Conservation (phyloP, 306 rosid genomes). For the Vachellia collinsii region DNA sequence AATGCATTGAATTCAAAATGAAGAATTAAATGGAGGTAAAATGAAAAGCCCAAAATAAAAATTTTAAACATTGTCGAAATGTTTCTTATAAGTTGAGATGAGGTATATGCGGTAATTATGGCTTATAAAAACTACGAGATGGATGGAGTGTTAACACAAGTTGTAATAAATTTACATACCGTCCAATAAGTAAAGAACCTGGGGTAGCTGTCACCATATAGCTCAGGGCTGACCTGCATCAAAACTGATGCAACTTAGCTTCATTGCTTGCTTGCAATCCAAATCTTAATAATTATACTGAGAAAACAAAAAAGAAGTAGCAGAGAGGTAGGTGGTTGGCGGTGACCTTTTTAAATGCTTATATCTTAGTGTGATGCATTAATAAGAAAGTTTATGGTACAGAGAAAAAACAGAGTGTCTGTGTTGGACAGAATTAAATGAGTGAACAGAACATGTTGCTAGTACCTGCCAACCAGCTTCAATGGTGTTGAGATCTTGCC, state of each 20-base stretch:
- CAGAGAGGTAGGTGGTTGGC: conserved; percentile 54
- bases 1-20: too few relatives aligned
- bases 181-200: conserved; percentile 91
- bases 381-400: background rate
- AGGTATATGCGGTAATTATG: too few relatives aligned
- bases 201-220: conserved; percentile 77
- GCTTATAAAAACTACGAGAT: too few relatives aligned
- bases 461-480: conserved; percentile 96
- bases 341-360: conserved; percentile 44
- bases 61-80: too few relatives aligned
- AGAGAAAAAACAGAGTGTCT: background rate
- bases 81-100: too few relatives aligned
- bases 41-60: too few relatives aligned
- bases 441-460: background rate
- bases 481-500: conserved; percentile 86
- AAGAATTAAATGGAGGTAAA: too few relatives aligned
- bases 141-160: too few relatives aligned
- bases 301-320: conserved; percentile 3
- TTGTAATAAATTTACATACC: conserved; percentile 48
- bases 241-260: conserved; percentile 48
- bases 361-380: conserved; percentile 20
- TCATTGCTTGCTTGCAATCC: conserved; percentile 30
- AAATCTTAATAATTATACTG: conserved; percentile 6
- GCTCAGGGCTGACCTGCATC: conserved; percentile 77
- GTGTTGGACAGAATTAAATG: background rate